Evolutionary conservation across 495 filamentous ascomycete genomes (phyloP), one percentile per base, ranked within the genome.

Genomic region (Neurospora sp.): DNA sequence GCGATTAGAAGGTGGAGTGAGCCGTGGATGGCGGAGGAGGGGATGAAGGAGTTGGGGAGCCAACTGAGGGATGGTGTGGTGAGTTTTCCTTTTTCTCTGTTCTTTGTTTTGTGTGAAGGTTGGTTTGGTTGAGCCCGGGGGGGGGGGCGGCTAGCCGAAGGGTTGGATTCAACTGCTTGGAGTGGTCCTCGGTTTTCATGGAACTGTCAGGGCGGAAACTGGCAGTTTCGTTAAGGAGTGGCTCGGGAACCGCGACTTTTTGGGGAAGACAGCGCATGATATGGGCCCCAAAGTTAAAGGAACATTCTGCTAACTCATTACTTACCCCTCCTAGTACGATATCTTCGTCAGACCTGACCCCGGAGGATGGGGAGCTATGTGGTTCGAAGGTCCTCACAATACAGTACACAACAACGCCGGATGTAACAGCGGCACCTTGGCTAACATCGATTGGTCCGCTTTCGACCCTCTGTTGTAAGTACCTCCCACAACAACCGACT

Each of bases 381-480:
- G 78, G 70, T 78, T 84, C 37, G 83, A 84, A 53, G 76, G 75
- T 39, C 77, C 82, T 20, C 81, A 84, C 73, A 80, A 80, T 22
- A 35, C 74, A 5, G 72, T 84, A 0, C 81, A 84, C 53, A 74
- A 79, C 41, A 72, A 69, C 39, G 80, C 80, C 8, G 78, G 78
- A 4, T 81, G 79, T 71, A 70, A 46, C 31, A 70, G 22, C 27
- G 80, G 81, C 6, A 78, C 80, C 6, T 74, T 83, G 68, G 72
- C 73, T 0, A 73, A 74, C 41, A 59, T 82, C 39, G 76, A 79
- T 59, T 73, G 78, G 72, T 80, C 80, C 2, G 78, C 76, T 10
- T 82, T 83, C 70, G 82, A 83, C 44, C 72, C 81, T 27, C 70
- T 84, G 38, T 83, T 84, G 81, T 82, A 73, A 16, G 81, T 76